Percentiles rank a stretch among this genome's conserved stretches.
These are phyloP conservation scores for Fusarium musae DNA, from an alignment of 2,329 filamentous ascomycete species.

Conservation along the genomic window DNA sequence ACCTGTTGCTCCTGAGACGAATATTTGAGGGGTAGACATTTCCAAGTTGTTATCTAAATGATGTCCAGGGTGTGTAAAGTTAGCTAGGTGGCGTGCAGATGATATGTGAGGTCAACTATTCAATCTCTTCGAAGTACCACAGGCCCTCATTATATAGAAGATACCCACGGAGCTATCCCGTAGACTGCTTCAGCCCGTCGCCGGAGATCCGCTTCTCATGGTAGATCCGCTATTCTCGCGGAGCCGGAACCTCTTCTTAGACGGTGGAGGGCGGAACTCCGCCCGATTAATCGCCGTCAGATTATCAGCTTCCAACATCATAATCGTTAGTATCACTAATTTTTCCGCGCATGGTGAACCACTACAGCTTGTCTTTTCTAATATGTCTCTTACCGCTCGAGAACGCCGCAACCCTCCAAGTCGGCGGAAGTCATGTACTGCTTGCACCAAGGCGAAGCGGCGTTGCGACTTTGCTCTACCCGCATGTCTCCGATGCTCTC, in stretches of 20 bases:
- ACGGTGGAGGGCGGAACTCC: too few species aligned
- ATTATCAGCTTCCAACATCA: background rate
- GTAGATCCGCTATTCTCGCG: too few species aligned
- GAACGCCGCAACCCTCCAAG: constrained; percentile 59
- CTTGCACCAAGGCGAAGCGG: constrained; percentile 67
- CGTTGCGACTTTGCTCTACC: constrained; percentile 65
- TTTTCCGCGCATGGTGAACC: background rate
- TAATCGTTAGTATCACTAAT: too few species aligned
- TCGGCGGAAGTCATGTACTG: constrained; percentile 65
- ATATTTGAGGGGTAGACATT: constrained; percentile 49
- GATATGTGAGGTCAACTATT: background rate
- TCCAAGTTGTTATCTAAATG: constrained; percentile 3
- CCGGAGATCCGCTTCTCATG: too few species aligned
- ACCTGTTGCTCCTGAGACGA: constrained; percentile 55
- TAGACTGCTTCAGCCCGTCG: too few species aligned
- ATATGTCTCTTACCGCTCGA: constrained; percentile 46
- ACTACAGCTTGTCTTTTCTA: background rate
- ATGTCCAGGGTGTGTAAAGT: background rate
- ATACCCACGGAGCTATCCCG: too few species aligned
- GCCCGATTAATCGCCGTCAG: too few species aligned
- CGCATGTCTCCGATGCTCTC: constrained; percentile 62
- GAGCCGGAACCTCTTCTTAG: too few species aligned
- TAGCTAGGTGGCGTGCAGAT: background rate
- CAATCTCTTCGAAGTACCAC: background rate
- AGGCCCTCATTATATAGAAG: background rate